Percentiles rank a stretch among this genome's conserved stretches.
Evolutionary conservation across 768 basidiomycete species (phyloP).

Genomic region (Kwoniella botswanensis): DNA sequence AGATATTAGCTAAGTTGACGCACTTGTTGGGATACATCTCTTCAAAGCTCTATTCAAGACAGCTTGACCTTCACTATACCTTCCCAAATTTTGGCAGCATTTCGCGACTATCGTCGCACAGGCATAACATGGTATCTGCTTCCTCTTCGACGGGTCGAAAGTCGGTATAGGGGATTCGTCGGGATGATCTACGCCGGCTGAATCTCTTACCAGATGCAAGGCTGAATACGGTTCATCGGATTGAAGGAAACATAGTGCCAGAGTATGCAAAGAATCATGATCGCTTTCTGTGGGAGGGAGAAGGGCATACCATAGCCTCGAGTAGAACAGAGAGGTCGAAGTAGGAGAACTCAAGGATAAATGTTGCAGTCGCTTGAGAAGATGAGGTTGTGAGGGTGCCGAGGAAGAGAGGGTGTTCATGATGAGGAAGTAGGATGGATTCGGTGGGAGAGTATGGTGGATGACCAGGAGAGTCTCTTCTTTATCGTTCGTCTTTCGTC

Average conservation of each 20-base stretch:
- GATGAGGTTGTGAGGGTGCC: constrained; percentile 35
- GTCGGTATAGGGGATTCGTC: constrained; percentile 10
- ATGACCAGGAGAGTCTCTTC: neutral
- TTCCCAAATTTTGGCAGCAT: constrained; percentile 47
- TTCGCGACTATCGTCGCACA: constrained; percentile 53
- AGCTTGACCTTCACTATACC: constrained; percentile 42
- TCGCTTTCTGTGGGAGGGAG: constrained; percentile 28
- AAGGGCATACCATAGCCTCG: constrained; percentile 39
- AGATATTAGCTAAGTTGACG: constrained; percentile 9
- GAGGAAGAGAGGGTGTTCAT: constrained; percentile 17
- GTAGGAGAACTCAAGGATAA: constrained; percentile 39
- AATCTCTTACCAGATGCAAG: constrained; percentile 42
- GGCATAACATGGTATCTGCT: constrained; percentile 32
- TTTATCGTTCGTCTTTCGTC: neutral
- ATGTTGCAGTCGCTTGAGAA: constrained; percentile 37
- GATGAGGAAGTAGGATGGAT: neutral
- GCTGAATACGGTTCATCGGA: constrained; percentile 43
- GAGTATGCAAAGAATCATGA: constrained; percentile 45
- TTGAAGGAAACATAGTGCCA: constrained; percentile 45
- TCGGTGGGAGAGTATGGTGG: neutral
- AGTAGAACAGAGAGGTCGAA: constrained; percentile 44
- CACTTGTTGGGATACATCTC: constrained; percentile 32
- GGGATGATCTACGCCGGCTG: constrained; percentile 37
- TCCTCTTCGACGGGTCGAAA: neutral
- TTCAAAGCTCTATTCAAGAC: constrained; percentile 42